These are phyloP conservation scores for Setaria viridis DNA, from an alignment of 202 grass and related monocot species.

Conservation along the genomic window DNA sequence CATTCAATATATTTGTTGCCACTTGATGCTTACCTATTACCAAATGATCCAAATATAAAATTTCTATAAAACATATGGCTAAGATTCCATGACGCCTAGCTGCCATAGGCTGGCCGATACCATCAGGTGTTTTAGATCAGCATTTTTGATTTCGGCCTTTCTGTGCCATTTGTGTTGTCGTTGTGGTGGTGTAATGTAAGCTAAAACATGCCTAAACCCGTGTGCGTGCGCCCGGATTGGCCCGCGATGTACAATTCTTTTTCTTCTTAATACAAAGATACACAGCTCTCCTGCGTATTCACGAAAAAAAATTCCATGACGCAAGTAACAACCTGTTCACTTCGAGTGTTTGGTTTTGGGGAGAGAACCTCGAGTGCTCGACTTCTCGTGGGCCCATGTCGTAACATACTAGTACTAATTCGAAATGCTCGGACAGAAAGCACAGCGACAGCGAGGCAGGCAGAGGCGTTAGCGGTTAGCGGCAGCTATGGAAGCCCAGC, in stretches of 20 bases:
- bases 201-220: too few species aligned
- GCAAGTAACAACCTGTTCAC: not conserved
- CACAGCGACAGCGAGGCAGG: not conserved
- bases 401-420: not conserved
- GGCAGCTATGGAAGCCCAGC: conserved; percentile 7
- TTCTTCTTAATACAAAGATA: too few species aligned
- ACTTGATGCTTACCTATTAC: not conserved
- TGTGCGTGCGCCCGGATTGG: too few species aligned
- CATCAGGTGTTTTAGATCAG: too few species aligned
- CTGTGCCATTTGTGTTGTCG: too few species aligned
- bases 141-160: too few species aligned
- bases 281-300: too few species aligned
- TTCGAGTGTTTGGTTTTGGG: too few species aligned
- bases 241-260: too few species aligned
- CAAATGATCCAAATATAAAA: not conserved
- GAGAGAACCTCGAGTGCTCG: not conserved
- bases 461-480: not conserved
- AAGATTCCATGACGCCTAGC: not conserved
- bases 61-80: not conserved
- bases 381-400: not conserved
- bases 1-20: not conserved
- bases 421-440: not conserved
- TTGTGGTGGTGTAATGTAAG: too few species aligned
- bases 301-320: too few species aligned
- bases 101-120: too few species aligned